These are phyloP conservation scores for Penicillium maclennaniae DNA, from an alignment of 495 filamentous ascomycete genomes.

Conservation along the genomic window DNA sequence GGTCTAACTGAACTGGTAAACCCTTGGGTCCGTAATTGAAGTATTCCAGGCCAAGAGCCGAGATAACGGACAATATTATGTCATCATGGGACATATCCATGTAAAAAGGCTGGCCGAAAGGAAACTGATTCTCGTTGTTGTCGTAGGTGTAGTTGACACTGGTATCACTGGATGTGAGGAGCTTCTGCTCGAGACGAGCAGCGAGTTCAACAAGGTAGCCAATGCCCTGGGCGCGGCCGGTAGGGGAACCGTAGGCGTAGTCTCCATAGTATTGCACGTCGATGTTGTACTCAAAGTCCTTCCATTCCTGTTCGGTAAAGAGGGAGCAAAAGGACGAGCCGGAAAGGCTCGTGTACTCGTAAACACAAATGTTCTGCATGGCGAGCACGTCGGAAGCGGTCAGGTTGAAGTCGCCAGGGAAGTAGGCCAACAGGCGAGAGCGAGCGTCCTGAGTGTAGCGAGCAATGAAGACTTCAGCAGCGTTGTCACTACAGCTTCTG, in stretches of 20 bases:
- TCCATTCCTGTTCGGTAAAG: slow-evolving; percentile 56
- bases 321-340: slow-evolving; percentile 46
- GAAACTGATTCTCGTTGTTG: slow-evolving; percentile 43
- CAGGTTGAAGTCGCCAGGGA: slow-evolving; percentile 44
- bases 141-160: slow-evolving; percentile 58
- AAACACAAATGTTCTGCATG: slow-evolving; percentile 44
- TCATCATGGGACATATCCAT: slow-evolving; percentile 42
- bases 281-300: slow-evolving; percentile 51
- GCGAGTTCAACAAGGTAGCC: slow-evolving; percentile 61
- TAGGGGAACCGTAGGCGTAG: slow-evolving; percentile 55
- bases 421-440: slow-evolving; percentile 21
- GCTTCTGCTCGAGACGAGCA: slow-evolving; percentile 54
- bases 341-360: slow-evolving; percentile 30
- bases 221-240: slow-evolving; percentile 58
- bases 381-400: slow-evolving; percentile 49
- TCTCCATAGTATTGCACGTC: slow-evolving; percentile 60
- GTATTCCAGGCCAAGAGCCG: slow-evolving; percentile 44
- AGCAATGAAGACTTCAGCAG: slow-evolving; percentile 22
- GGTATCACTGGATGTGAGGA: slow-evolving; percentile 45
- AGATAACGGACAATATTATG: slow-evolving; percentile 40
- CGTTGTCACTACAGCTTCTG: slow-evolving; percentile 14
- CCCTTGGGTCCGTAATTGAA: slow-evolving; percentile 25
- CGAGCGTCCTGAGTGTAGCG: slow-evolving; percentile 24
- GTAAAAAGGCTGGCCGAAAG: slow-evolving; percentile 48
- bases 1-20: slow-evolving; percentile 46